Conservation (phyloP, 139 green algal species). For the Coelastrella sp. region DNA sequence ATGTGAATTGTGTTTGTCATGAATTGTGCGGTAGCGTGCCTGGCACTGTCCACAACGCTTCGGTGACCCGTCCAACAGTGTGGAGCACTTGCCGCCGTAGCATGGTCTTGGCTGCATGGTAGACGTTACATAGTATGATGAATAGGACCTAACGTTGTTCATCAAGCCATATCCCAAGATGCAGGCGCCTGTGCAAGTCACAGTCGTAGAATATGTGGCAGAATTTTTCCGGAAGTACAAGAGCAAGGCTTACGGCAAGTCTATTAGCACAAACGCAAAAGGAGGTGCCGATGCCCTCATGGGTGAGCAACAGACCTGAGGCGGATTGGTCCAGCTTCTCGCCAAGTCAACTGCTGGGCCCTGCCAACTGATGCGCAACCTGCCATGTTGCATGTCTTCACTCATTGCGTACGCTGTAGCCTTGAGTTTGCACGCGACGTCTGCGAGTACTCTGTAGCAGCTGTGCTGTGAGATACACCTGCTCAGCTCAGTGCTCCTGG, state of each 20-base stretch:
- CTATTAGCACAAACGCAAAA: slow-evolving; percentile 8
- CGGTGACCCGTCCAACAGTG: no score
- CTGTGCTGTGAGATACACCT: not conserved
- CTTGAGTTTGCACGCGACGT: not conserved
- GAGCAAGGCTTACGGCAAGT: slow-evolving; percentile 12
- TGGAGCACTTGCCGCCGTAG: no score
- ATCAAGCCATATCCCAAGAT: not conserved
- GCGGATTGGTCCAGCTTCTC: not conserved
- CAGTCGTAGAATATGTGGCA: slow-evolving; percentile 41
- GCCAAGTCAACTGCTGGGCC: not conserved
- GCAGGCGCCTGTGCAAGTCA: slow-evolving; percentile 41
- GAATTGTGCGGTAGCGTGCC: no score
- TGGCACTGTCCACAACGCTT: no score
- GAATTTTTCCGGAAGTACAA: slow-evolving; percentile 39
- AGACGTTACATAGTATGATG: no score
- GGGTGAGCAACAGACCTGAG: slow-evolving; percentile 10
- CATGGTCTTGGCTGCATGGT: no score
- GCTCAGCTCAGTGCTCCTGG: not conserved
- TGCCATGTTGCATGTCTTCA: no score
- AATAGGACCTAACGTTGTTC: no score
- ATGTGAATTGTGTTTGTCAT: no score
- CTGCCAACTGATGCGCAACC: no score
- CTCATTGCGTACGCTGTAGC: not conserved
- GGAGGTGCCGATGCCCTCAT: slow-evolving; percentile 33
- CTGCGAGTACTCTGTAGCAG: no score